phyloP scores from a whole-genome alignment of 2,329 filamentous ascomycete species.

The Daldinia sp. region DNA sequence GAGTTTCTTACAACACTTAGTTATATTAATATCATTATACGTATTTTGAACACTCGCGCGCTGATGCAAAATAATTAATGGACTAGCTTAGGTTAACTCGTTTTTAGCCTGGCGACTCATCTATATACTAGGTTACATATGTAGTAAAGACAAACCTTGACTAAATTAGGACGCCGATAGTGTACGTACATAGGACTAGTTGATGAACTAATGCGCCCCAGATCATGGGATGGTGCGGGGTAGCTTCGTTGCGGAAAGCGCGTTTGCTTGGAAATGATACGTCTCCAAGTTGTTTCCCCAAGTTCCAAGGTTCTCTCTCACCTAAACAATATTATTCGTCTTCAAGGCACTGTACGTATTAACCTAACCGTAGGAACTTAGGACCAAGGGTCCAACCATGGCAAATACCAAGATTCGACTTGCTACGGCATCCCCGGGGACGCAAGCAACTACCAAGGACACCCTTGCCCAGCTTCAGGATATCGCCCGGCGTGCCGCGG shows the following conservation, averaged over 20 bases:
- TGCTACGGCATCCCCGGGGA: slow-evolving; percentile 64
- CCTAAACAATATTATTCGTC: not conserved
- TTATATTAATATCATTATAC: no score
- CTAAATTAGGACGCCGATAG: not conserved
- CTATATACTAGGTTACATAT: no score
- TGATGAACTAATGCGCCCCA: slow-evolving; percentile 17
- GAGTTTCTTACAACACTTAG: no score
- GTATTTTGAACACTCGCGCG: no score
- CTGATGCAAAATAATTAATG: no score
- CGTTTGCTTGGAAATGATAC: not conserved
- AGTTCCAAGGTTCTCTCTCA: no score
- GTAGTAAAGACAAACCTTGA: not conserved
- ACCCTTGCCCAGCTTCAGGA: slow-evolving; percentile 73
- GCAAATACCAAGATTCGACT: slow-evolving; percentile 54
- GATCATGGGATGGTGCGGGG: slow-evolving; percentile 32
- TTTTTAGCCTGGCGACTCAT: no score
- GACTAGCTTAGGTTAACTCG: no score
- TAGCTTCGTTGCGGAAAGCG: slow-evolving; percentile 6
- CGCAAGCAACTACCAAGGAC: slow-evolving; percentile 57
- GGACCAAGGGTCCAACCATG: slow-evolving; percentile 3
- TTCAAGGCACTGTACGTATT: no score
- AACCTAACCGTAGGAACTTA: no score
- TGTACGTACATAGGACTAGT: no score
- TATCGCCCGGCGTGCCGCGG: slow-evolving; percentile 70
- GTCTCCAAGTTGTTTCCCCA: not conserved